Base-by-base conservation (phyloP, 352 stramenopile genomes). In the Thraustochytrium sp. region DNA sequence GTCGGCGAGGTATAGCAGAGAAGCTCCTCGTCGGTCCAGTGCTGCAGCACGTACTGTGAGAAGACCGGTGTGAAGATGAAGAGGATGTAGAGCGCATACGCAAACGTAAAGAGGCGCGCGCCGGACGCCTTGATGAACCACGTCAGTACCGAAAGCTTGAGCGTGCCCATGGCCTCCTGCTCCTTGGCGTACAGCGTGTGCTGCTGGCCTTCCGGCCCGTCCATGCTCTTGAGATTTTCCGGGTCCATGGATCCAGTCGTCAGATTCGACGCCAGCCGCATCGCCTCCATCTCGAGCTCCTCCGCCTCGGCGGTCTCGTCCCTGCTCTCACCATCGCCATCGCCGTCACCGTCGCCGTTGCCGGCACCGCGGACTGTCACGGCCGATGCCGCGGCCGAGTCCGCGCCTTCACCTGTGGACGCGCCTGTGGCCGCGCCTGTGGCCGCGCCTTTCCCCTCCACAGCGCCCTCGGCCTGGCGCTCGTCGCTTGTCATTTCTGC, bases 101-200 rank as follows among this genome's bases (percentile, higher is more conserved):
- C 46, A 26, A 31, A 63, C 5, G 9, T 48, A 26, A 80, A 80
- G 37, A 80, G 48, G 42, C 26, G n/a, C 5, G 18, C 16, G 34
- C 48, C 53, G 8, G 40, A 13, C 11, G 68, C 34, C 21, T 31
- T 18, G 21, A 80, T 34, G 29, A 65, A 80, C 31, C 34, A 80
- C n/a, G 23, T 16, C 18, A 80, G 68, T 0, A 80, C 68, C 5
- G 68, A 61, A 34, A 80, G 53, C 51, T 80, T 80, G 23, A 80
- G 51, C 31, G 68, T 80, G 34, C 68, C 68, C 5, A 80, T 13
- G 49, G 68, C 68, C 68, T 80, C 68, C 51, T 80, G 34, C 42
- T 80, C 68, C 51, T 80, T 53, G 68, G 31, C 40, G 53, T 63
- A 80, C 23, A 80, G 49, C 23, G 42, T 21, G 65, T 80, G n/a